These are phyloP conservation scores for Penicillium parvum DNA, from an alignment of 495 filamentous ascomycete genomes.

Conservation along the genomic window DNA sequence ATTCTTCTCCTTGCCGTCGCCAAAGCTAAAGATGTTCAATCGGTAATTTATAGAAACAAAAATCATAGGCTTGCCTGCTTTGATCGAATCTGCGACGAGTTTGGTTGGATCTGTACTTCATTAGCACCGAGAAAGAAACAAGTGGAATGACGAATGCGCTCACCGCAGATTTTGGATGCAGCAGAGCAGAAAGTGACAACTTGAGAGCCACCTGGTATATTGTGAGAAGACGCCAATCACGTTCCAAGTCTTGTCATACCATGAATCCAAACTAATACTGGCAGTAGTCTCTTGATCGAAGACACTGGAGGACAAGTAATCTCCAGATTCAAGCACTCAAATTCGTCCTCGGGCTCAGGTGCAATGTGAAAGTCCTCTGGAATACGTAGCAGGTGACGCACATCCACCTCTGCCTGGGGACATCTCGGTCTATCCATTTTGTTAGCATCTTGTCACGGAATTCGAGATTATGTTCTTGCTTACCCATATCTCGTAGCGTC, in stretches of 20 bases:
- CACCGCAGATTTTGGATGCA: constrained; percentile 39
- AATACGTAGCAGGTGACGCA: constrained; percentile 36
- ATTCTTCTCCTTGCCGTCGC: constrained; percentile 49
- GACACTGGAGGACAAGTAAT: constrained; percentile 32
- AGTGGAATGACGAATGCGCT: background rate
- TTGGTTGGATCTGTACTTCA: constrained; percentile 25
- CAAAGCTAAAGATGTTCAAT: constrained; percentile 61
- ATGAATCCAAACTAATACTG: constrained; percentile 44
- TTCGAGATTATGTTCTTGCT: background rate
- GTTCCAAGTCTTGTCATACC: no score
- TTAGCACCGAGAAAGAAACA: background rate
- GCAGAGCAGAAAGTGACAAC: constrained; percentile 40
- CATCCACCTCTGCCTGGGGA: constrained; percentile 35
- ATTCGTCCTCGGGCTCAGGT: constrained; percentile 37
- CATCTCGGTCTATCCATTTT: constrained; percentile 29
- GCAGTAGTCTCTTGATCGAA: constrained; percentile 13
- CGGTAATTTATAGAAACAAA: constrained; percentile 64
- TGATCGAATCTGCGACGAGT: constrained; percentile 34
- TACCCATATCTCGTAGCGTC: constrained; percentile 37
- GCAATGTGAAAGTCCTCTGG: constrained; percentile 31
- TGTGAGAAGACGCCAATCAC: no score
- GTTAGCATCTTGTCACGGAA: background rate
- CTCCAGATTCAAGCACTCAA: constrained; percentile 43
- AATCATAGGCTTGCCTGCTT: constrained; percentile 44
- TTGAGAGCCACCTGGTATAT: constrained; percentile 39